Base-by-base conservation (phyloP, 805 yeast genomes). In the Candida yuanshanica region DNA sequence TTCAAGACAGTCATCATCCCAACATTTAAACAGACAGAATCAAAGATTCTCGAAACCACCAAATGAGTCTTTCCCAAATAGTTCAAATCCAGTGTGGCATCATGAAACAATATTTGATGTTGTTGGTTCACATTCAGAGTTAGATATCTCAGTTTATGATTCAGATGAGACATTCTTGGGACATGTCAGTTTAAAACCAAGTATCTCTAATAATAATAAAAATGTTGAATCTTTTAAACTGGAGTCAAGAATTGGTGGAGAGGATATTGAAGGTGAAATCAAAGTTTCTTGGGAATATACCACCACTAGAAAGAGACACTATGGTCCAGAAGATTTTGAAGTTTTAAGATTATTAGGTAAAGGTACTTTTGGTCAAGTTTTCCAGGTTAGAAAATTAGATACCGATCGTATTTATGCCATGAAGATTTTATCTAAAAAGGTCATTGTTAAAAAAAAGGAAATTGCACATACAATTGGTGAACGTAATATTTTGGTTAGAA, bases 381-480 rank as follows among this genome's bases (percentile, higher is more conserved):
- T 83, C 65, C 99, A 93, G 68, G 99, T 93, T 34, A 80, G 83
- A 48, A 93, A 91, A 73, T 75, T 74, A 51, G 98, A 93, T 60
- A 88, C 95, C 7, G 77, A 78, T 44, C 77, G 97, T 54, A 83
- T 93, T 44, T 93, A 93, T 61, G 99, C 99, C 32, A 93, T 93
- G 99, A 93, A 93, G 66, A 95, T 91, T 22, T 75, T 93, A 40
- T 84, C 95, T 20, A 93, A 93, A 63, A 90, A 90, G 61, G 91
- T 89, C 34, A 93, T 93, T 62, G 96, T 93, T 38, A 89, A 86
- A 63, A 93, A 93, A 73, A 91, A 91, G 64, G 99, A 93, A 66
- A 84, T 93, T 53, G 98, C 98, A 1, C 99, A 93, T 64, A 93
- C 99, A 3, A 88, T 93, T 55, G 98, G 98, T 25, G 99, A 93